Evolutionary conservation across 495 filamentous ascomycete species (phyloP).

Genomic region (Letharia lupina): DNA sequence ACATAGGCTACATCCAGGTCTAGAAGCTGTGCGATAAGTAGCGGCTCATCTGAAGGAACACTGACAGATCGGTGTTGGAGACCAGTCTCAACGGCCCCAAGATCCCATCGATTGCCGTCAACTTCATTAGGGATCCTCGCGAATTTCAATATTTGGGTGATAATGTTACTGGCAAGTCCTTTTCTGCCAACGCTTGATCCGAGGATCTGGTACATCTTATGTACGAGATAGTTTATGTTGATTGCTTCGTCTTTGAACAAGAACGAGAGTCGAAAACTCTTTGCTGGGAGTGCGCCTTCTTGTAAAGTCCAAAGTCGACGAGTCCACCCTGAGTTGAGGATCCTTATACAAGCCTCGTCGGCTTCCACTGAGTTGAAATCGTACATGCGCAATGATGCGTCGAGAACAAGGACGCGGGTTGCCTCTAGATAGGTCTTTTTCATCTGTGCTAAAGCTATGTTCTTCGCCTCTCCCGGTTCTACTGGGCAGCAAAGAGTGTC

Average conservation of each 20-base stretch:
- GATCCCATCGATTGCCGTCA: too few species aligned
- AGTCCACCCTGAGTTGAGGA: background rate
- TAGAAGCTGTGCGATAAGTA: slow-evolving; percentile 11
- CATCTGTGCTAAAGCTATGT: slow-evolving; percentile 27
- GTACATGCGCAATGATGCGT: background rate
- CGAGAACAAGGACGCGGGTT: slow-evolving; percentile 29
- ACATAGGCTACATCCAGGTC: slow-evolving; percentile 2
- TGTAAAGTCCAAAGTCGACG: slow-evolving; percentile 11
- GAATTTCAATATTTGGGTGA: background rate
- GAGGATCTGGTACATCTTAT: background rate
- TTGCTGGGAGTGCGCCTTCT: slow-evolving; percentile 4
- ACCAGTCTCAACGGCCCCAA: background rate
- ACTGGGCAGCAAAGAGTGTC: slow-evolving; percentile 32
- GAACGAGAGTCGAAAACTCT: slow-evolving; percentile 6
- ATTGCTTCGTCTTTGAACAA: slow-evolving; percentile 9
- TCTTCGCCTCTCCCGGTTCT: slow-evolving; percentile 18
- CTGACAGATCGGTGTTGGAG: slow-evolving; percentile 12
- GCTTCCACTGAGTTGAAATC: background rate
- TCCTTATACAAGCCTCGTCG: background rate
- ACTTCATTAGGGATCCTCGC: background rate
- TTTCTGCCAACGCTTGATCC: background rate
- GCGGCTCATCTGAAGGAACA: slow-evolving; percentile 10
- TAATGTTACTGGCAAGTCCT: background rate
- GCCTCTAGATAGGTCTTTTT: slow-evolving; percentile 24
- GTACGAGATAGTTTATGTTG: background rate